Percentiles rank a stretch among this genome's conserved stretches.
These are phyloP conservation scores for Ceratocystis papillata DNA, from an alignment of 2,329 filamentous ascomycete genomes.

Conservation along the genomic window DNA sequence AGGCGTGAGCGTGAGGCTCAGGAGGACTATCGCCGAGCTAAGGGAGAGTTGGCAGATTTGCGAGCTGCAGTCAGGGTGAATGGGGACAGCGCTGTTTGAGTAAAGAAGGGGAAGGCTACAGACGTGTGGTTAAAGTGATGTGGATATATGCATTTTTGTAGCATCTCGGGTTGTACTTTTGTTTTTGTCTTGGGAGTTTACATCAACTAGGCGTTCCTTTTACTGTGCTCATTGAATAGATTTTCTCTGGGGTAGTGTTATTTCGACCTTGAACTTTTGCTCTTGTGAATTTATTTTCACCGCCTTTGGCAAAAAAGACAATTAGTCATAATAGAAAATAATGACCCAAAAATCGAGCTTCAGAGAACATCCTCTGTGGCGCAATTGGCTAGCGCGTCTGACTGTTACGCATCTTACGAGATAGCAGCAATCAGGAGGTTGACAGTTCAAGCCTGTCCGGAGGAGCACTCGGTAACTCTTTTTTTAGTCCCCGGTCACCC, in stretches of 20 bases:
- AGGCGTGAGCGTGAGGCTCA: constrained; percentile 82
- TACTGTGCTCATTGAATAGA: neutral
- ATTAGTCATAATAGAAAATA: neutral
- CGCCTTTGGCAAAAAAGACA: neutral
- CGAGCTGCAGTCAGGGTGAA: constrained; percentile 25
- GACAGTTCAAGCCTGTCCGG: constrained; percentile 25
- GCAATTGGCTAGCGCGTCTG: constrained; percentile 49
- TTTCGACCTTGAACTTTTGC: neutral
- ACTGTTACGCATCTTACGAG: constrained; percentile 38
- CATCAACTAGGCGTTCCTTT: constrained; percentile 6
- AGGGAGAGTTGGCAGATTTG: constrained; percentile 64
- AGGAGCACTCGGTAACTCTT: constrained; percentile 14
- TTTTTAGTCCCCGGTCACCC: neutral
- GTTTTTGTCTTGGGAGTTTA: neutral
- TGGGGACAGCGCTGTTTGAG: neutral
- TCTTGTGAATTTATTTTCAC: neutral
- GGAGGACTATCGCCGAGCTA: constrained; percentile 65
- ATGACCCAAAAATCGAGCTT: neutral
- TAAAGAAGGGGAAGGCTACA: neutral
- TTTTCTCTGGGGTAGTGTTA: no score
- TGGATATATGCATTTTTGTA: neutral
- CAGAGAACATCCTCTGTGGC: constrained; percentile 32
- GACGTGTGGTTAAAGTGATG: neutral
- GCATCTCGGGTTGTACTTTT: neutral
- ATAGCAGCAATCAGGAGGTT: constrained; percentile 24